Evolutionary conservation across 768 basidiomycete species (phyloP), one percentile per base, ranked within the genome.

Genomic region (Pilatotrama ljubarskyi): DNA sequence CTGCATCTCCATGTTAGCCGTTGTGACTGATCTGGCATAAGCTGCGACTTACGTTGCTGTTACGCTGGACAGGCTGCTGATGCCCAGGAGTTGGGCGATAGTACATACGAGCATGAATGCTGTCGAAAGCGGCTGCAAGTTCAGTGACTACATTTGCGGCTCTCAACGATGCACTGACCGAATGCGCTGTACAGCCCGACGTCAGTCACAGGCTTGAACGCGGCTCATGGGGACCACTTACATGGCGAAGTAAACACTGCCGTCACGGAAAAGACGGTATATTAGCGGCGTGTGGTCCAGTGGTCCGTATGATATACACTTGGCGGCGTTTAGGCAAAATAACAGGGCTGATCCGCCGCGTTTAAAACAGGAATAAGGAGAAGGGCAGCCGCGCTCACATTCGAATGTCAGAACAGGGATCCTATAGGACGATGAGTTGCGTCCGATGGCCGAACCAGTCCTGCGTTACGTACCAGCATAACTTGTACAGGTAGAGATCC

Each of bases 291-390:
- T 52, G 22, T 63, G 38, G 2, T 54, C 36, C n/a, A 66, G 43
- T 5, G 55, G 64, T 22, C 58, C 58, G 24, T 60, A 66, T 37
- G 61, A 62, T 49, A 53, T 55, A 61, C 61, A 62, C 37, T 61
- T 62, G 55, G 44, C 26, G 36, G 42, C 22, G 25, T 63, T 63
- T 25, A 66, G 56, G 35, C 38, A 52, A 29, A 66, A 66, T 10
- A 66, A 22, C 13, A 66, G 17, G 25, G 61, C 64, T 66, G n/a
- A n/a, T 8, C n/a, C 10, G n/a, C 14, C 17, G 32, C 15, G 15
- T 51, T 20, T 1, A 38, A 10, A n/a, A 0, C 5, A 8, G 20
- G 17, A n/a, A 55, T 2, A 1, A n/a, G 22, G 22, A 10, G 6
- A 17, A 14, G 8, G 9, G 20, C 22, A 7, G 6, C 5, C 5